Conservation (phyloP, 2,329 filamentous ascomycete genomes). For the Neofusicoccum umdonicola region DNA sequence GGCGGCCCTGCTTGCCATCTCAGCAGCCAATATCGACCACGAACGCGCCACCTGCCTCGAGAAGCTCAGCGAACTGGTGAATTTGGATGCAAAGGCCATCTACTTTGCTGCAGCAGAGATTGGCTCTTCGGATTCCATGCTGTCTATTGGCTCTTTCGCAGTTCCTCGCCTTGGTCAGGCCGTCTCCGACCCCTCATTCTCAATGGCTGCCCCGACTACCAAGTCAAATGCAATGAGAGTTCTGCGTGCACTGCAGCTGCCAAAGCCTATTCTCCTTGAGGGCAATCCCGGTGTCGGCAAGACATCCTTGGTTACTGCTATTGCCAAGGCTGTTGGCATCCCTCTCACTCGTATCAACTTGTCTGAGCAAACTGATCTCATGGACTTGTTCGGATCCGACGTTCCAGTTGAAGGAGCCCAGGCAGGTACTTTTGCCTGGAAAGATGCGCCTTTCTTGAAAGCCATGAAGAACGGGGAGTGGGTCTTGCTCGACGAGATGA, state of each 20-base stretch:
- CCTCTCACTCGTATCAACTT: slow-evolving; percentile 92
- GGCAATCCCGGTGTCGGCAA: slow-evolving; percentile 98
- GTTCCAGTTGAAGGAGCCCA: slow-evolving; percentile 91
- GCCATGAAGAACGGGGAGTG: slow-evolving; percentile 97
- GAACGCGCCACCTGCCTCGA: slow-evolving; percentile 73
- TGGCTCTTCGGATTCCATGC: slow-evolving; percentile 48
- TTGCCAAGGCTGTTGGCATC: slow-evolving; percentile 76
- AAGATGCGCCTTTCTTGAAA: slow-evolving; percentile 89
- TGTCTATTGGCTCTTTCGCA: slow-evolving; percentile 74
- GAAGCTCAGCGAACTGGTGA: slow-evolving; percentile 67
- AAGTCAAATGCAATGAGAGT: slow-evolving; percentile 87
- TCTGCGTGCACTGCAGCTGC: slow-evolving; percentile 80
- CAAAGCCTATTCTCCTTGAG: slow-evolving; percentile 90
- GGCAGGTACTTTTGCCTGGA: slow-evolving; percentile 89
- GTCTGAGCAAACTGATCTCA: slow-evolving; percentile 95
- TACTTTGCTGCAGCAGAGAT: slow-evolving; percentile 66
- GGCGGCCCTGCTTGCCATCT: slow-evolving; percentile 76
- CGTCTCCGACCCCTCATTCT: slow-evolving; percentile 61
- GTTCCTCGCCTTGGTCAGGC: slow-evolving; percentile 55
- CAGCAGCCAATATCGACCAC: slow-evolving; percentile 64
- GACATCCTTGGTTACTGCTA: slow-evolving; percentile 84
- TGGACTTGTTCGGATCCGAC: slow-evolving; percentile 96
- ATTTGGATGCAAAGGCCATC: slow-evolving; percentile 59
- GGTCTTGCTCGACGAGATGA: slow-evolving; percentile 98
- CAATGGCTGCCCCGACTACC: slow-evolving; percentile 86